These are phyloP conservation scores for Inonotus obliquus DNA, from an alignment of 1,284 basidiomycete species.

Conservation along the genomic window DNA sequence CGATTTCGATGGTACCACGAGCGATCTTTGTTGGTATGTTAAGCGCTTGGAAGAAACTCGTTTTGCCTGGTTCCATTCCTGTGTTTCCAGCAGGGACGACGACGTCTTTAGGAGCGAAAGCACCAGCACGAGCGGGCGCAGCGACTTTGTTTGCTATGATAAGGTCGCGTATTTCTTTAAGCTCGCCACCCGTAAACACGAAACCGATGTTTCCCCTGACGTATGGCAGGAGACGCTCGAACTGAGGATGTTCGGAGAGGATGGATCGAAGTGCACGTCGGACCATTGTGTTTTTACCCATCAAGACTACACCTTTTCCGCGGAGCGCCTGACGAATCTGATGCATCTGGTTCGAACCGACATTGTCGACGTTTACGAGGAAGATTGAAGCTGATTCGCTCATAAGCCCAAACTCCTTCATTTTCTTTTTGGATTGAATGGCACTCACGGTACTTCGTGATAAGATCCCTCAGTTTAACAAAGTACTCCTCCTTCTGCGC, in stretches of 20 bases:
- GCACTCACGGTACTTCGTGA: constrained; percentile 83
- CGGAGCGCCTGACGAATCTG: constrained; percentile 97
- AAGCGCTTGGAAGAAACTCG: constrained; percentile 99
- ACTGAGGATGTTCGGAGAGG: constrained; percentile 86
- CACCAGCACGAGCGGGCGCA: constrained; percentile 98
- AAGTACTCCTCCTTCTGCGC: constrained; percentile 95
- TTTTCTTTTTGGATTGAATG: neutral
- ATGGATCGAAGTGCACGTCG: constrained; percentile 94
- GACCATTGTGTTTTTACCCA: constrained; percentile 99
- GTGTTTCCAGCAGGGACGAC: constrained; percentile 94
- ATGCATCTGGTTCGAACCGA: constrained; percentile 99
- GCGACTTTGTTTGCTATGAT: constrained; percentile 97
- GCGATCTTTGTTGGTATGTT: constrained; percentile 99
- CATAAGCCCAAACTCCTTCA: neutral
- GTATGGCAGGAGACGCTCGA: constrained; percentile 94
- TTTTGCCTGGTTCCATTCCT: constrained; percentile 99
- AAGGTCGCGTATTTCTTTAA: constrained; percentile 91
- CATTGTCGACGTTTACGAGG: constrained; percentile 99
- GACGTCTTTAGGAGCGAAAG: constrained; percentile 90
- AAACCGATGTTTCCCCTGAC: constrained; percentile 98
- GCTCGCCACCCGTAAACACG: constrained; percentile 92
- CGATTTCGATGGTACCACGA: constrained; percentile 99
- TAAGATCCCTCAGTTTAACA: constrained; percentile 88
- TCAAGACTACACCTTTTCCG: constrained; percentile 94
- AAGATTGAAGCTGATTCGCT: constrained; percentile 83